Conservation (phyloP, 345 rosid species). For the Brassica rapa region DNA sequence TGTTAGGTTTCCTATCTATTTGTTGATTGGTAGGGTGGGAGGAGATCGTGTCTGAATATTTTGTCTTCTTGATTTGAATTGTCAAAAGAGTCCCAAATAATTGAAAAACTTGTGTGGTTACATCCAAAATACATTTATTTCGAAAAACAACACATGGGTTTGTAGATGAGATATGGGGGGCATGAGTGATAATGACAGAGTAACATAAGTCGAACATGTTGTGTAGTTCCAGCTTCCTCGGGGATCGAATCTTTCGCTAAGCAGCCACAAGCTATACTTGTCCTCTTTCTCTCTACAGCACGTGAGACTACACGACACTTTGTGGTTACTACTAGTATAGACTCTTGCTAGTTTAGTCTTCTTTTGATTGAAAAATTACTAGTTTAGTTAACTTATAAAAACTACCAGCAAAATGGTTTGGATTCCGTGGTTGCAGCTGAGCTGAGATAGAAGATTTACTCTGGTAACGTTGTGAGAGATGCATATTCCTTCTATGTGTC, state of each 20-base stretch:
- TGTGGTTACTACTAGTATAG: not conserved
- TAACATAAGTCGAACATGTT: not conserved
- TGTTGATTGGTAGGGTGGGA: constrained; percentile 71
- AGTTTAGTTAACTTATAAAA: not conserved
- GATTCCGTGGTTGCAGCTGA: too few species aligned
- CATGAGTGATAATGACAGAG: not conserved
- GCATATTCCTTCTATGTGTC: too few species aligned
- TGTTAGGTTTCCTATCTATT: constrained; percentile 58
- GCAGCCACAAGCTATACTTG: not conserved
- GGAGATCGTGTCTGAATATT: constrained; percentile 35
- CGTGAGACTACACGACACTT: not conserved
- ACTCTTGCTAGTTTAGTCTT: not conserved
- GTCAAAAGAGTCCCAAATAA: not conserved
- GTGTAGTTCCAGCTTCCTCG: constrained; percentile 28
- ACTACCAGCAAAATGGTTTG: not conserved
- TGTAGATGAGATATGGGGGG: not conserved
- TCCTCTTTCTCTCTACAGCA: not conserved
- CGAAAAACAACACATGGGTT: not conserved
- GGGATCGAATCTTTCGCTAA: constrained; percentile 20
- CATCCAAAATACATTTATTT: not conserved
- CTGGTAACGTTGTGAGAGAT: too few species aligned
- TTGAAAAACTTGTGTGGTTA: not conserved
- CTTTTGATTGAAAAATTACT: not conserved
- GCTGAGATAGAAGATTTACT: too few species aligned
- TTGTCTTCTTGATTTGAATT: not conserved